phyloP scores from a whole-genome alignment of 148 eudicot species.

The Vaccinium corymbosum region DNA sequence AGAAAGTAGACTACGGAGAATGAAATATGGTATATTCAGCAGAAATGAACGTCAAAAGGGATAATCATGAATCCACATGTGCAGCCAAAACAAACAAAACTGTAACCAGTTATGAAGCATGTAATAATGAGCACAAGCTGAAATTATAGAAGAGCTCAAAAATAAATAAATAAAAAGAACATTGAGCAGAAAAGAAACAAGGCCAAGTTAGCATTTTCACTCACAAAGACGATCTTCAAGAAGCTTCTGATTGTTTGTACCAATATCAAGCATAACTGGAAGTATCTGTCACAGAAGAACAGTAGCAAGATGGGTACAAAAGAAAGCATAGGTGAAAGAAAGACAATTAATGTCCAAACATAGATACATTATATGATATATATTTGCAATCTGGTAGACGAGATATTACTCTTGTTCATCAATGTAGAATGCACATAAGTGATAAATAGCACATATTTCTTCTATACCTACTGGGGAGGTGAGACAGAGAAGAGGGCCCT shows the following conservation, averaged over 20 bases:
- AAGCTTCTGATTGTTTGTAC: conserved; percentile 93
- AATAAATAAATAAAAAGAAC: background rate
- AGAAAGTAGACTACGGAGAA: background rate
- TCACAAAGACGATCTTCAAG: conserved; percentile 84
- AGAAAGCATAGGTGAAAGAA: background rate
- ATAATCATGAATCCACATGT: background rate
- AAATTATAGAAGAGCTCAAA: background rate
- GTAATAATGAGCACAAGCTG: background rate
- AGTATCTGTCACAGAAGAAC: conserved; percentile 48
- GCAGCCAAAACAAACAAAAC: background rate
- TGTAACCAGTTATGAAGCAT: background rate
- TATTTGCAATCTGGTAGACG: background rate
- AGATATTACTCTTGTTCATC: conserved; percentile 6
- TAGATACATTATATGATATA: background rate
- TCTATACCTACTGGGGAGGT: too few species aligned
- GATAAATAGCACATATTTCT: background rate
- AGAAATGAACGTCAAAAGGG: background rate
- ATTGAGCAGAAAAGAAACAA: conserved; percentile 8
- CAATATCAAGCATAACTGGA: conserved; percentile 98
- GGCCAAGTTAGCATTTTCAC: conserved; percentile 25
- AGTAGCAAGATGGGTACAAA: conserved; percentile 3
- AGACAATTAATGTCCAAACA: background rate
- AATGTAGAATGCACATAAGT: background rate
- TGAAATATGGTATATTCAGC: background rate
- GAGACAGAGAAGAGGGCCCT: too few species aligned